These are phyloP conservation scores for Spathaspora sp. DNA, from an alignment of 805 yeast genomes.

Conservation along the genomic window DNA sequence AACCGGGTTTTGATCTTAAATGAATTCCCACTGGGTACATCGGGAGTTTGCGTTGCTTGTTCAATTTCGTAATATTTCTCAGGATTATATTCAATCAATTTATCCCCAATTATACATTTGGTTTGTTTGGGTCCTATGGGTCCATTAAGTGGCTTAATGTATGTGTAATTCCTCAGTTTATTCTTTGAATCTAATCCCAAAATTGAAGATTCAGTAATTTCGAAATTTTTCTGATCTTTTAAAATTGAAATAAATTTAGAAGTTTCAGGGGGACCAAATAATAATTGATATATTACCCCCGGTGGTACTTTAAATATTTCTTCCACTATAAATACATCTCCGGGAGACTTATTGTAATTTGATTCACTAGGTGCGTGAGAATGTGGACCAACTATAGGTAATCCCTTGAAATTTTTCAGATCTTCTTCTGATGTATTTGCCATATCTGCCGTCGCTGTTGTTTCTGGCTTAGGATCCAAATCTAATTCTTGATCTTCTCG, in stretches of 20 bases:
- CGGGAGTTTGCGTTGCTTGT: slow-evolving; percentile 67
- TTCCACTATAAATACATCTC: slow-evolving; percentile 55
- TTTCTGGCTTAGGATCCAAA: slow-evolving; percentile 16
- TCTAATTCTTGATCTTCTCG: slow-evolving; percentile 7
- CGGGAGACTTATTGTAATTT: slow-evolving; percentile 40
- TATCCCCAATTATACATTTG: slow-evolving; percentile 58
- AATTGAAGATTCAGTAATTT: slow-evolving; percentile 47
- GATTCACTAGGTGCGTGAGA: slow-evolving; percentile 49
- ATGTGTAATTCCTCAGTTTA: slow-evolving; percentile 48
- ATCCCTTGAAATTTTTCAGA: slow-evolving; percentile 26
- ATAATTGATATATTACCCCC: slow-evolving; percentile 53
- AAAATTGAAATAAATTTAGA: slow-evolving; percentile 42
- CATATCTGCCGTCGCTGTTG: background rate
- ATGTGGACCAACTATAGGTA: slow-evolving; percentile 40
- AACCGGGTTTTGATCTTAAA: slow-evolving; percentile 60
- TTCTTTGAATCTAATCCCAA: slow-evolving; percentile 19
- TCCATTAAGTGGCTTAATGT: slow-evolving; percentile 60
- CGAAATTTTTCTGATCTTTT: slow-evolving; percentile 60
- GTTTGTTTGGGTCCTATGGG: slow-evolving; percentile 80
- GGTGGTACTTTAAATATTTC: slow-evolving; percentile 58
- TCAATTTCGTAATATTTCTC: slow-evolving; percentile 45
- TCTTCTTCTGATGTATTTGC: background rate
- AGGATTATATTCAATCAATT: slow-evolving; percentile 49
- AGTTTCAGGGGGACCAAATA: slow-evolving; percentile 57
- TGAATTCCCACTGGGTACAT: slow-evolving; percentile 75